phyloP scores from a whole-genome alignment of 2,329 filamentous ascomycete species.

The Clonostachys byssicola region DNA sequence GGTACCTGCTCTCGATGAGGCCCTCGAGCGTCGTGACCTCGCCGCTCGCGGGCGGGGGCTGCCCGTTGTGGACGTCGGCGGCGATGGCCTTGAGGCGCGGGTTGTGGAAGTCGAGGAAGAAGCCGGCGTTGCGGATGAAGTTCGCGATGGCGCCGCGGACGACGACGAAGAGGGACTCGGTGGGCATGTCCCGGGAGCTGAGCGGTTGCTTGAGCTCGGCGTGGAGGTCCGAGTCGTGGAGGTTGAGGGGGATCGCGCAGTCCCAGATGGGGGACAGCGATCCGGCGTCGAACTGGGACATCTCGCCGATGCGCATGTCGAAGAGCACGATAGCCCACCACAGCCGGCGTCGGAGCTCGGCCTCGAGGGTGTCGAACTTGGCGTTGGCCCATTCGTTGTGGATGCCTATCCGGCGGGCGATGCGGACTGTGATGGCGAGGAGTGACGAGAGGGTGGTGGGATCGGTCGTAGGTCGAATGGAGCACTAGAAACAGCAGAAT shows the following conservation, averaged over 20 bases:
- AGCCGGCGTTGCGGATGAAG: constrained; percentile 23
- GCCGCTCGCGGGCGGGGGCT: constrained; percentile 8
- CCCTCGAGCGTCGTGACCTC: constrained; percentile 28
- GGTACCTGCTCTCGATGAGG: constrained; percentile 38
- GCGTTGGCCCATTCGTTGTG: constrained; percentile 36
- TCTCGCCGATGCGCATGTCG: constrained; percentile 52
- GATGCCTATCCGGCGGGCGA: constrained; percentile 53
- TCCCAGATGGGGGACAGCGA: constrained; percentile 30
- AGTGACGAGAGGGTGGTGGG: constrained; percentile 47
- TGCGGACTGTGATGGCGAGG: constrained; percentile 48
- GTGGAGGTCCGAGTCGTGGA: constrained; percentile 40
- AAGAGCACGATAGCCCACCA: constrained; percentile 59
- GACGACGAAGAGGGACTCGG: constrained; percentile 35
- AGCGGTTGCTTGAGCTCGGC: constrained; percentile 30
- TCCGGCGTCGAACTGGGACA: constrained; percentile 29
- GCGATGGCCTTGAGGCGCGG: constrained; percentile 20
- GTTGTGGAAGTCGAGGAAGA: constrained; percentile 26
- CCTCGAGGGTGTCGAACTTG: constrained; percentile 34
- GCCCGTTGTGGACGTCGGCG: background rate
- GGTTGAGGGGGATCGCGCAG: constrained; percentile 34
- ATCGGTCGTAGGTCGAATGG: constrained; percentile 32
- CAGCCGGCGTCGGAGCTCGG: constrained; percentile 55
- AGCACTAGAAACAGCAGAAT: constrained; percentile 30
- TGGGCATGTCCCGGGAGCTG: constrained; percentile 16
- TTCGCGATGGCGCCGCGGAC: constrained; percentile 33